A percentile compares a stretch with the other conserved stretches of the same genome.
These are phyloP conservation scores for Lachancea waltii DNA, from an alignment of 805 yeast species.

Conservation along the genomic window DNA sequence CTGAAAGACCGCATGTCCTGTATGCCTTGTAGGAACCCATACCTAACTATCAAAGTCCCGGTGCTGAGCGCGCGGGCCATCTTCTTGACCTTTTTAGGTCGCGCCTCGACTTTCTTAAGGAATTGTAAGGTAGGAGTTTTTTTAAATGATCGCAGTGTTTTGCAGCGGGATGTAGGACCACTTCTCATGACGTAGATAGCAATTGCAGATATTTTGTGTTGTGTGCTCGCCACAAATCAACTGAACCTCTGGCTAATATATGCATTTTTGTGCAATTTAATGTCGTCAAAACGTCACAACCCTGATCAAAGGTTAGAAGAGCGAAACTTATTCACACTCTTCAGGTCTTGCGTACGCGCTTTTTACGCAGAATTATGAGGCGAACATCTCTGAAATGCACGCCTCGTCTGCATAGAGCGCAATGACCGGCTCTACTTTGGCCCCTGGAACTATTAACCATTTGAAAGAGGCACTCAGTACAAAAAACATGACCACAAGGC, in stretches of 20 bases:
- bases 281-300: slow-evolving; percentile 6
- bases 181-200: background rate
- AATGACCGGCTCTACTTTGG: slow-evolving; percentile 32
- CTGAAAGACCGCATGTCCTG: slow-evolving; percentile 17
- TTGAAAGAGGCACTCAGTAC: slow-evolving; percentile 46
- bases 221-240: too few species aligned
- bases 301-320: background rate
- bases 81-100: slow-evolving; percentile 5
- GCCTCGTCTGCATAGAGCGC: slow-evolving; percentile 39
- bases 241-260: too few species aligned
- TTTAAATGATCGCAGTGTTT: background rate
- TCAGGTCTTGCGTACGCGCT: slow-evolving; percentile 10
- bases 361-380: slow-evolving; percentile 32
- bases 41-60: slow-evolving; percentile 12
- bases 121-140: slow-evolving; percentile 6
- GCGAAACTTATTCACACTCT: background rate
- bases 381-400: slow-evolving; percentile 30
- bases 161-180: background rate
- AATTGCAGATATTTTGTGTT: too few species aligned
- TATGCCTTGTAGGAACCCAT: slow-evolving; percentile 17
- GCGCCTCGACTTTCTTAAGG: slow-evolving; percentile 3
- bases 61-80: slow-evolving; percentile 1
- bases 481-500: slow-evolving; percentile 54
- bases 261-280: background rate
- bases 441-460: slow-evolving; percentile 43